A percentile compares a stretch with the other conserved stretches of the same genome.
Evolutionary conservation across 768 basidiomycete genomes (phyloP).

Genomic region (Amanita subjunquillea): DNA sequence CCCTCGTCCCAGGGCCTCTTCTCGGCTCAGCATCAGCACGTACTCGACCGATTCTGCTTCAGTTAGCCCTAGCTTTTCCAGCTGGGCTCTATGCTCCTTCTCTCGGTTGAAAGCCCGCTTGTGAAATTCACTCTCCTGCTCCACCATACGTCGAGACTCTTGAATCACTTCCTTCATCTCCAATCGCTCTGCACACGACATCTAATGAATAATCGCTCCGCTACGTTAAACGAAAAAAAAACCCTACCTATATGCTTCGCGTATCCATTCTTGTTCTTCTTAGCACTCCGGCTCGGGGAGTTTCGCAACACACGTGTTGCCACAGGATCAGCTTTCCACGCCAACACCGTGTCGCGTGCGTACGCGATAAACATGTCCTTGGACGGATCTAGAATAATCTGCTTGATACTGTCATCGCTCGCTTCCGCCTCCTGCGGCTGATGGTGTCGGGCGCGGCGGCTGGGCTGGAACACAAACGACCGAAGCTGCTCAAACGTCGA

Average conservation of each 20-base stretch:
- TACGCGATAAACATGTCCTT: conserved; percentile 46
- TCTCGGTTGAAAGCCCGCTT: conserved; percentile 35
- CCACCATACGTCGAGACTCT: conserved; percentile 44
- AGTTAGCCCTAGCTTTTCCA: conserved; percentile 58
- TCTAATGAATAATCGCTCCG: neutral
- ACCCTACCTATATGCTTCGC: conserved; percentile 39
- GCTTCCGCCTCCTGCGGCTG: conserved; percentile 1
- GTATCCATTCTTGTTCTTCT: conserved; percentile 20
- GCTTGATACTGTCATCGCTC: conserved; percentile 34
- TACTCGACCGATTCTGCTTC: conserved; percentile 75
- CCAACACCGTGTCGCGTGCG: conserved; percentile 51
- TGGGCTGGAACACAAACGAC: conserved; percentile 38
- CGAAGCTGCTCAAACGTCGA: conserved; percentile 50
- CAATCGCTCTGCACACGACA: conserved; percentile 37
- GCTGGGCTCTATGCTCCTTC: conserved; percentile 43
- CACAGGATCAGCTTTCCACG: conserved; percentile 50
- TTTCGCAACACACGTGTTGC: conserved; percentile 25
- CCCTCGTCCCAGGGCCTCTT: conserved; percentile 36
- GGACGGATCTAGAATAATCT: conserved; percentile 46
- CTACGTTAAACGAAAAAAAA: conserved; percentile 1
- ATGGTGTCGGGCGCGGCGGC: conserved; percentile 8
- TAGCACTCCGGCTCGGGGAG: conserved; percentile 10
- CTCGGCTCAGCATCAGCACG: conserved; percentile 74
- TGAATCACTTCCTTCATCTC: conserved; percentile 54
- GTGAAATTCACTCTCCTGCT: conserved; percentile 32